Base-by-base conservation (phyloP, 108 stramenopile species). In the Epithemia pelagica region DNA sequence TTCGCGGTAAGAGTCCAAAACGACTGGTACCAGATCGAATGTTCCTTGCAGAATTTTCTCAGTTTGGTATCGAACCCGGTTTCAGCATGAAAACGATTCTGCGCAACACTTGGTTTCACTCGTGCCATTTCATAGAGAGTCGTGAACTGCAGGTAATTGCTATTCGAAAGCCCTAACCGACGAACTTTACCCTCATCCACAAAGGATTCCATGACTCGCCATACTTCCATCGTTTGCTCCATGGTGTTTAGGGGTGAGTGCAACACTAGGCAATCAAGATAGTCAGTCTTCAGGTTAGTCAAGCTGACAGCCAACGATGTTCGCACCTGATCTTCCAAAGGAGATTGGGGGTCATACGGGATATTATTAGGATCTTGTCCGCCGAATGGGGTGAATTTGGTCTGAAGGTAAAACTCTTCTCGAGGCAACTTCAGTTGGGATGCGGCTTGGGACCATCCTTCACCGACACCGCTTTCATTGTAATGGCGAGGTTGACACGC, bases 401-500 rank as follows among this genome's bases (percentile, higher is more conserved):
- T 96, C 67, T 96, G 95, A 20, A 96, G 59, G 66, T 84, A 96
- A 27, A 96, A 58, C 67, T 91, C 92, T 0, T 62, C 32, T 59
- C 95, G 67, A 8, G 58, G 56, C 51, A 73, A 69, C 26, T 54
- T 76, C 76, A 68, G 80, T 61, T 74, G 74, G 24, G 62, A 51
- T 10, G 82, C 78, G 0, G 82, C 82, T 1, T 62, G 33, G 0
- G 28, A 77, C 76, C 66, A 85, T 15, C 91, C 91, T 27, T 77
- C 57, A 30, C 95, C 95, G 2, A 94, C 92, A 5, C 84, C 87
- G 3, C 76, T 64, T 70, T 96, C 95, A 59, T 90, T 74, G 69
- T 91, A 68, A 70, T 96, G 95, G 64, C 87, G 94, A 28, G 95
- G 95, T 68, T 96, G 95, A 66, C 92, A 94, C 18, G 95, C 95